A percentile compares a stretch with the other conserved stretches of the same genome.
Conservation (phyloP, 2,329 filamentous ascomycete genomes). For the Aspergillus eucalypticola region DNA sequence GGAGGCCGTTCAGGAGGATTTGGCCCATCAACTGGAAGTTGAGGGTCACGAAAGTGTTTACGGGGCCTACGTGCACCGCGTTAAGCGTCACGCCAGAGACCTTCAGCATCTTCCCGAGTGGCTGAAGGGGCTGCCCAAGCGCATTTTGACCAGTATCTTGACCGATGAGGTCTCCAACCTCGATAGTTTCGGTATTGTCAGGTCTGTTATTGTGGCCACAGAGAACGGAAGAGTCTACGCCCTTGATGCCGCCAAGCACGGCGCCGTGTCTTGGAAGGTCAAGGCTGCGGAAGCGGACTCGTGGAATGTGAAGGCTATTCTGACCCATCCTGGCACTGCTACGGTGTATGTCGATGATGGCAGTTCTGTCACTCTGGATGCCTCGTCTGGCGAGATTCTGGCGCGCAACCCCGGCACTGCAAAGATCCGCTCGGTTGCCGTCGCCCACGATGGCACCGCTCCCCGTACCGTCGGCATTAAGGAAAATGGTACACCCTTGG, state of each 20-base stretch:
- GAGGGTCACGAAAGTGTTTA: constrained; percentile 81
- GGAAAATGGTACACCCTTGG: constrained; percentile 37
- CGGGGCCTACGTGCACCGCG: constrained; percentile 82
- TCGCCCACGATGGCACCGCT: constrained; percentile 29
- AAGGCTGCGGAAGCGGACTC: constrained; percentile 61
- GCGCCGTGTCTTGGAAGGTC: constrained; percentile 73
- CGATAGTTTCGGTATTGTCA: constrained; percentile 79
- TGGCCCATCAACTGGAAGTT: constrained; percentile 78
- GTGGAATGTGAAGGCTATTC: constrained; percentile 69
- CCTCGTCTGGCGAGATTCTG: constrained; percentile 46
- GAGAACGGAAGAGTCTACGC: constrained; percentile 76
- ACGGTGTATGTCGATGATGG: constrained; percentile 63
- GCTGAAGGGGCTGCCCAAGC: constrained; percentile 67
- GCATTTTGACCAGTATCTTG: constrained; percentile 65
- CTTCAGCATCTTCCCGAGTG: constrained; percentile 71
- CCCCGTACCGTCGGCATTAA: constrained; percentile 34
- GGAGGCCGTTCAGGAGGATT: constrained; percentile 68
- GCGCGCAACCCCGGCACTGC: constrained; percentile 28
- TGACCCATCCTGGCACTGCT: constrained; percentile 61
- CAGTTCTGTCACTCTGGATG: constrained; percentile 57
- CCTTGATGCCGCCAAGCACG: constrained; percentile 73
- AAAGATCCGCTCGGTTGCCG: constrained; percentile 35
- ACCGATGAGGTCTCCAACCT: constrained; percentile 55
- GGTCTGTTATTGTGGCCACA: constrained; percentile 78
- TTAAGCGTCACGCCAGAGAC: constrained; percentile 78